Base-by-base conservation (phyloP, 352 stramenopile species). In the Phytophthora cactorum region DNA sequence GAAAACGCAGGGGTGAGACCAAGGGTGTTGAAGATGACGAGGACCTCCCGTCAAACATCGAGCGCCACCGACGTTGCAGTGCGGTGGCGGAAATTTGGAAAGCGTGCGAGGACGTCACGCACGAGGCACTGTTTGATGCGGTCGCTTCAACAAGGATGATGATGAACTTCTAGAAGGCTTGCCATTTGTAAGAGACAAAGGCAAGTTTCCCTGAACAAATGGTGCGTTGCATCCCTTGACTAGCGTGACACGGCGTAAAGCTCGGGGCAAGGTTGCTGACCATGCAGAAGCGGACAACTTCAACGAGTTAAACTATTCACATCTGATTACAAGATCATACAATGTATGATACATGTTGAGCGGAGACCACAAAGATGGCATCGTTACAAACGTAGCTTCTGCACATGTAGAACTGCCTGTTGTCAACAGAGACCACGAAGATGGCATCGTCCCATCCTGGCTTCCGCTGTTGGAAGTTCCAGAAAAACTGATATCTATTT, bases 161-260 rank as follows among this genome's bases (percentile, higher is more conserved):
- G 53, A 34, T 7, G 12, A 22, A 22, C 22, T 65, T 52, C 34
- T 47, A 15, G 22, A n/a, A 17, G 22, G 55, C 25, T 51, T 58
- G 25, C 25, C 11, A 17, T 25, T 32, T 27, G 41, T 27, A 6
- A 47, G 15, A 27, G 14, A 47, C 41, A 47, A 27, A 28, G 41
- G 36, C 12, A 43, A 43, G 3, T 17, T n/a, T 43, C 36, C 36
- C 12, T n/a, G 36, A 43, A 43, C 36, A n/a, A 43, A 43, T 22
- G n/a, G 32, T 47, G 31, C 25, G n/a, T 43, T 36, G 4, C 11
- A 47, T 49, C 44, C 36, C 6, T 39, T 72, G 59, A 65, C 59
- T 44, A 64, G 29, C 29, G 65, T 72, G 29, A 38, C 29, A 69
- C 38, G 32, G 7, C 28, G 52, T 72, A 72, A 69, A 72, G 46